Evolutionary conservation across 352 stramenopile genomes (phyloP), one percentile per base, ranked within the genome.

Genomic region (Phytophthora capsici): DNA sequence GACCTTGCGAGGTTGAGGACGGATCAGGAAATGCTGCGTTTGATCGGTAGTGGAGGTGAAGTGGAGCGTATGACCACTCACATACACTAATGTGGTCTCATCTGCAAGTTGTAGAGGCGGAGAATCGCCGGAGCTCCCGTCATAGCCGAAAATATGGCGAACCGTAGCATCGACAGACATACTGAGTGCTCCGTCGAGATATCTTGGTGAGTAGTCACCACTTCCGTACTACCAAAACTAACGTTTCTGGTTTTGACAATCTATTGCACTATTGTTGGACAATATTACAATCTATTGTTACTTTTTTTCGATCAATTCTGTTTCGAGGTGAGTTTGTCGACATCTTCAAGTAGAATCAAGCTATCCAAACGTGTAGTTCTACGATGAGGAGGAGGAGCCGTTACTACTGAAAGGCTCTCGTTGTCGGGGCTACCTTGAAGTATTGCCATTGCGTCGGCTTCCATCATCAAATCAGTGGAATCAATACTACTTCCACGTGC

Each of bases 91-190:
- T 28, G 82, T 93, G 66, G 83, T 71, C 55, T 93, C 84, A 59
- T 94, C 82, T 48, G 75, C 80, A 43, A 94, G 75, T 45, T 89
- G 77, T 37, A 94, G 49, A 47, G 69, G 54, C 36, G 66, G 55
- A 12, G 57, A 51, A 30, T 68, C 43, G 10, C 57, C 65, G 5
- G 46, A 20, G 43, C 45, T 30, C 12, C 82, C 80, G 36, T 73
- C 73, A 49, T 91, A 91, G 14, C 77, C 82, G 56, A 94, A 90
- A 25, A 77, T 80, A 49, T 94, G 84, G 25, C 76, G 80, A 57
- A 76, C 63, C 1, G 75, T 84, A 56, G 75, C 79, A 56, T 93
- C 86, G 23, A 94, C 70, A 38, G 70, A 78, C 66, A 78, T 78
- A 26, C 38, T 6, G 37, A 46, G 16, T 6, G 10, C 2, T 45